Evolutionary conservation across 2,329 filamentous ascomycete genomes (phyloP), one percentile per base, ranked within the genome.

Genomic region (Cordyceps cicadae): DNA sequence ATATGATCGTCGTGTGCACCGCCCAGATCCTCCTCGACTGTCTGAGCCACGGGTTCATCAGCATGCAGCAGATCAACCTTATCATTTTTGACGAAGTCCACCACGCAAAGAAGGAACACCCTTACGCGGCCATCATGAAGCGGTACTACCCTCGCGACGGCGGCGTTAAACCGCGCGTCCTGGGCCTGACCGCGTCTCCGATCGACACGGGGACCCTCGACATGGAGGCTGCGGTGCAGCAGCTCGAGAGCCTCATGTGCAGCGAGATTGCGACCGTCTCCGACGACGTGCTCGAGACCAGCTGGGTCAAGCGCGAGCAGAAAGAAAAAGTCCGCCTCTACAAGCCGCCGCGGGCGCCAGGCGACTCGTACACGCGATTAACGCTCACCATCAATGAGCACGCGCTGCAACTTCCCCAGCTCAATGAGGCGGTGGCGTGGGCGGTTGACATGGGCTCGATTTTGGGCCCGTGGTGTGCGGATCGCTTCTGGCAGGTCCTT

Each of bases 131-230:
- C 32, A 94, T 99, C 62, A 90, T 99, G 74, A 92, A 89, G 67
- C 88, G 96, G 62, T 92, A 90, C 66, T 97, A 97, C 68, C 67
- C 84, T 1, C 73, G 79, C 2, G 76, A 79, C 34, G 66, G 71
- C 74, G 66, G 69, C 8, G 0, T 75, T 74, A 53, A 80, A 85
- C 5, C 94, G 4, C 87, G 87, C 43, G 86, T 99, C 21, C 89
- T 99, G 65, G 93, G 93, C 29, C 97, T 97, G 93, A 99, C 94
- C 1, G 94, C 94, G 8, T 97, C 94, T 0, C 94, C 94, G 0
- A 87, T 97, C 3, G 92, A 97, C 74, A 86, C 90, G 0, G 88
- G 90, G 68, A 82, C 83, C 0, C 66, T 52, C 17, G 86, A 96
- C 65, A 81, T 96, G 32, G 77, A 79, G 17, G 78, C 84, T 62